These are phyloP conservation scores for Xenosphaeropsis pyriputrescens DNA, from an alignment of 2,329 filamentous ascomycete genomes.

Conservation along the genomic window DNA sequence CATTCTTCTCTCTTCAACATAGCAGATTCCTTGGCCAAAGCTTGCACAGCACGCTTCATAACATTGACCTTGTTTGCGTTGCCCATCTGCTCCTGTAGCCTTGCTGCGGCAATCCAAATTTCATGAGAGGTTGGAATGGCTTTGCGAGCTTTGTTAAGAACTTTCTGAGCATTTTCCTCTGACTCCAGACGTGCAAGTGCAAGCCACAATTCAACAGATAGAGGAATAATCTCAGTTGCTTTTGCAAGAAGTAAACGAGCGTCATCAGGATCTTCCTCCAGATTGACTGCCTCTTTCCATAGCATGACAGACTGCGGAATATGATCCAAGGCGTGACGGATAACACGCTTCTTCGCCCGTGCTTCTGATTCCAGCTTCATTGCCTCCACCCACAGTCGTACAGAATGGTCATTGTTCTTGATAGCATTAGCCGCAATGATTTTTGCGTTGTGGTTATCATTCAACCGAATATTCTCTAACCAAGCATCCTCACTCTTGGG, in stretches of 20 bases:
- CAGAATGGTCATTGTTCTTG: slow-evolving; percentile 77
- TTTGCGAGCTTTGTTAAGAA: slow-evolving; percentile 89
- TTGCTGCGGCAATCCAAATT: slow-evolving; percentile 90
- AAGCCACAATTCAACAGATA: slow-evolving; percentile 90
- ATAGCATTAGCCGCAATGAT: slow-evolving; percentile 90
- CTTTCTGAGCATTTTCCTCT: slow-evolving; percentile 83
- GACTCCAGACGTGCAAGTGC: slow-evolving; percentile 81
- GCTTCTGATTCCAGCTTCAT: slow-evolving; percentile 80
- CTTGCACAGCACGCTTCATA: slow-evolving; percentile 86
- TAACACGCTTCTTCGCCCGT: slow-evolving; percentile 80
- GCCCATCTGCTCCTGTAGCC: slow-evolving; percentile 78
- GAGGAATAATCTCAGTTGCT: slow-evolving; percentile 86
- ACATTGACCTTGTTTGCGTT: slow-evolving; percentile 71
- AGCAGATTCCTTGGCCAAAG: slow-evolving; percentile 76
- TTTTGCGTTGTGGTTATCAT: slow-evolving; percentile 86
- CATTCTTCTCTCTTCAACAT: slow-evolving; percentile 98
- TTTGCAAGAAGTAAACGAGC: slow-evolving; percentile 82
- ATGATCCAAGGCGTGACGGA: slow-evolving; percentile 80
- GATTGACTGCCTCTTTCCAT: slow-evolving; percentile 96
- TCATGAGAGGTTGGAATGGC: slow-evolving; percentile 86
- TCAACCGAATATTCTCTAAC: slow-evolving; percentile 89
- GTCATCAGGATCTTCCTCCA: slow-evolving; percentile 82
- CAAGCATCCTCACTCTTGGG: slow-evolving; percentile 91
- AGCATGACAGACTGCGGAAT: slow-evolving; percentile 87
- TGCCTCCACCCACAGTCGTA: slow-evolving; percentile 85